These are phyloP conservation scores for Arxiozyma bovina DNA, from an alignment of 1,139 yeast genomes.

Conservation along the genomic window DNA sequence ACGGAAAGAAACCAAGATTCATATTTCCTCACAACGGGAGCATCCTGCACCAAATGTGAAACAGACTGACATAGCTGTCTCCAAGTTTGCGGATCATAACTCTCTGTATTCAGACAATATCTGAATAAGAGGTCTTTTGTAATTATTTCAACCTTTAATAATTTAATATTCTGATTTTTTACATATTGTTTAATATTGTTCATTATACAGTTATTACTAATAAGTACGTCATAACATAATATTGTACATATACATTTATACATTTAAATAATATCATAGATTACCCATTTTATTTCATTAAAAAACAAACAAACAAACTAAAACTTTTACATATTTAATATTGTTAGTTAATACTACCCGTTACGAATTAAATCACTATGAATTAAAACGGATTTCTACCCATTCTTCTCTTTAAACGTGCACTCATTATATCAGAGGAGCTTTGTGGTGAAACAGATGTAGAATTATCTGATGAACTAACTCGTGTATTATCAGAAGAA, in stretches of 20 bases:
- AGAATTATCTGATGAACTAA: constrained; percentile 2
- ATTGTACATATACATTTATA: not conserved
- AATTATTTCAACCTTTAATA: not conserved
- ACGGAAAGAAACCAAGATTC: constrained; percentile 31
- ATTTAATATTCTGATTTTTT: not conserved
- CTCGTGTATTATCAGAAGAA: not conserved
- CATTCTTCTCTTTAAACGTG: constrained; percentile 11
- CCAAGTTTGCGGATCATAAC: not conserved
- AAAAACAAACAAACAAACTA: not conserved
- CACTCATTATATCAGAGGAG: constrained; percentile 23
- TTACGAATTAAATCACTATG: not conserved
- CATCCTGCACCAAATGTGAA: not conserved
- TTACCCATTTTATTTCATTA: not conserved
- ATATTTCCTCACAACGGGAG: not conserved
- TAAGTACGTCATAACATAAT: not conserved
- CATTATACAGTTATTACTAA: not conserved
- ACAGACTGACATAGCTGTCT: not conserved
- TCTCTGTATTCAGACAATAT: not conserved
- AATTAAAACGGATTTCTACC: constrained; percentile 4
- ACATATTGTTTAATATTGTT: not conserved
- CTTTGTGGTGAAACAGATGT: constrained; percentile 1
- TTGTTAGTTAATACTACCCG: not conserved
- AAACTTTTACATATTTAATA: not conserved
- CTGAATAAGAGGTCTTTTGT: not conserved
- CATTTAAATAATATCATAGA: not conserved